phyloP scores from a whole-genome alignment of 768 basidiomycete genomes.

The Pleurotus salmoneostramineus region DNA sequence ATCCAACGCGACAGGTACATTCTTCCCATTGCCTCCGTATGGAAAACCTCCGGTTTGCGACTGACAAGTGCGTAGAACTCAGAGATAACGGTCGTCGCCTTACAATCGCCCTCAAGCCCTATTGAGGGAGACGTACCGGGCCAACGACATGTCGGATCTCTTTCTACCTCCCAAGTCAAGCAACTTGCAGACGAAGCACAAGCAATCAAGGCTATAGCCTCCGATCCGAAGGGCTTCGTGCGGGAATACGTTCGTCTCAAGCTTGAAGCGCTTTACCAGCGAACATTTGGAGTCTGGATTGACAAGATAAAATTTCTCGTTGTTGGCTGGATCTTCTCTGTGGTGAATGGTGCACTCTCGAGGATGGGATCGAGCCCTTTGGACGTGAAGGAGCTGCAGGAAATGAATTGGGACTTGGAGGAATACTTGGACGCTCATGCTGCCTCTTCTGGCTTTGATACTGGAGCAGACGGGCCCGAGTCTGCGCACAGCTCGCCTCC shows the following conservation, averaged over 20 bases:
- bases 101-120: too few relatives aligned
- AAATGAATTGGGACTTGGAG: not conserved
- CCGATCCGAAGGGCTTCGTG: not conserved
- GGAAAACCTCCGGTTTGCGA: too few relatives aligned
- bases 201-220: not conserved
- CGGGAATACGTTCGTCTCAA: not conserved
- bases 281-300: not conserved
- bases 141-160: too few relatives aligned
- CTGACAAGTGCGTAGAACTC: too few relatives aligned
- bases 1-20: too few relatives aligned
- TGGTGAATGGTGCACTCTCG: not conserved
- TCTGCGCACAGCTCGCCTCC: not conserved
- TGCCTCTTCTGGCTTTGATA: not conserved
- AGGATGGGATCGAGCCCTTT: not conserved
- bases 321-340: not conserved
- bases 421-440: not conserved
- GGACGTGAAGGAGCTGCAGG: not conserved
- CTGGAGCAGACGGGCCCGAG: not conserved
- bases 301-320: not conserved
- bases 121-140: too few relatives aligned
- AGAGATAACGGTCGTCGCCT: too few relatives aligned
- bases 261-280: not conserved
- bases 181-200: not conserved
- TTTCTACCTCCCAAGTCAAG: too few relatives aligned
- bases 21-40: too few relatives aligned